Base-by-base conservation (phyloP, 768 basidiomycete species). In the Boletus eberwhitei region DNA sequence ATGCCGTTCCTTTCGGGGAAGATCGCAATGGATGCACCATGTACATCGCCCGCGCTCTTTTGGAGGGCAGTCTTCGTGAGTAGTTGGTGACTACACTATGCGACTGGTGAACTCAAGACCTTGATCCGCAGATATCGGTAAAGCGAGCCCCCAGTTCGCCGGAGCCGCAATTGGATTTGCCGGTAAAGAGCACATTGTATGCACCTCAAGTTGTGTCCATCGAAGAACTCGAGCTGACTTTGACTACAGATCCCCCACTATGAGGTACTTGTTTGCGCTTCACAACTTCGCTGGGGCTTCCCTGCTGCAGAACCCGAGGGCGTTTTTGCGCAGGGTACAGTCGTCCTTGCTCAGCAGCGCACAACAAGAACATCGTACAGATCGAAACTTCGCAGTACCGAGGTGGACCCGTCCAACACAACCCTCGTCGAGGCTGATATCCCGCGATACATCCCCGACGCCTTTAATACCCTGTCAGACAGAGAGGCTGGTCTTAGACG, bases 231-330 rank as follows among this genome's bases (percentile, higher is more conserved):
- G 45, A 8, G 32, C 47, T 57, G 3, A 60, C 11, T 51, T 51
- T 51, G 39, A 29, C 22, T 5, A 3, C 45, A 74, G 73, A 61
- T 74, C 19, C 29, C 56, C 46, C 50, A 64, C 36, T 74, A 71
- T 29, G 73, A 74, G 49, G 66, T 74, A 34, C 69, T 73, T 6
- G 73, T 75, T 5, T 70, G 71, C 45, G 68, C 69, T 19, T 71
- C 70, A 19, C 67, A 69, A 42, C 63, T 71, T 19, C 71, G 65
- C 9, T 70, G 69, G 69, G 66, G 66, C 22, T 66, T 71, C 36
- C 38, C 68, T 26, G 16, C 54, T 8, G 26, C 47, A 3, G 60
- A 58, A 14, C 3, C 38, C 8, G 58, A 64, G 4, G 38, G 48
- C 5, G 38, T 41, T 35, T 60, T 67, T 31, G 14, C 54, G 14